Base-by-base conservation (phyloP, 768 basidiomycete genomes). In the Boletus insuetus region DNA sequence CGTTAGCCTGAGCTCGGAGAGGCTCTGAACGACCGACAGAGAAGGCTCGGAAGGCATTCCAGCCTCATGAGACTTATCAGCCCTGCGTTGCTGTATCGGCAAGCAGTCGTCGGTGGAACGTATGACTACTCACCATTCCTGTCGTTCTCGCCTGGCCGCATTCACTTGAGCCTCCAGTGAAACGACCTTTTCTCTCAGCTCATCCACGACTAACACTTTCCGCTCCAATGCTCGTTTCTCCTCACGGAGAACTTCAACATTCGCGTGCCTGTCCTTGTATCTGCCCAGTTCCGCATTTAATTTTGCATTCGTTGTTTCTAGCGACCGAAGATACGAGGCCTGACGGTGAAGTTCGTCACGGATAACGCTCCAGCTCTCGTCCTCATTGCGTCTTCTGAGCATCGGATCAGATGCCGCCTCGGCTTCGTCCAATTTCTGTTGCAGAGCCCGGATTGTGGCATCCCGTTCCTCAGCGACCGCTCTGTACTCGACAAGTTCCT, bases 291-390 rank as follows among this genome's bases (percentile, higher is more conserved):
- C 87, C 0, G 76, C 64, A 3, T 66, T 76, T 50, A 89, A 69
- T 56, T 77, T 80, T 2, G 78, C 70, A 56, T 91, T 91, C 3
- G 75, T 74, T 7, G 73, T 63, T 65, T 92, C 88, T 0, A 91
- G 73, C 0, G 73, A 75, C 0, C 82, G 80, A 44, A 86, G 70
- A 60, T 91, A 82, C 2, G 73, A 68, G 0, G 85, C 80, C 58
- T 89, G 89, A 2, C 83, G 80, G 43, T 83, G 79, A 3, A 92
- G 73, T 55, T 91, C 88, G 12, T 85, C 84, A 8, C 84, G 74
- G 1, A 92, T 78, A 14, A 91, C 72, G 1, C 64, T 68, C 83
- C 86, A 86, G 51, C 78, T 80, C 54, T 82, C 81, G 38, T 81
- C 81, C 24, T 84, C 77, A 11, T 64, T 72, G 13, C 61, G 62